phyloP scores from a whole-genome alignment of 192 early-diverging fungal genomes.

The Funneliformis geosporum region DNA sequence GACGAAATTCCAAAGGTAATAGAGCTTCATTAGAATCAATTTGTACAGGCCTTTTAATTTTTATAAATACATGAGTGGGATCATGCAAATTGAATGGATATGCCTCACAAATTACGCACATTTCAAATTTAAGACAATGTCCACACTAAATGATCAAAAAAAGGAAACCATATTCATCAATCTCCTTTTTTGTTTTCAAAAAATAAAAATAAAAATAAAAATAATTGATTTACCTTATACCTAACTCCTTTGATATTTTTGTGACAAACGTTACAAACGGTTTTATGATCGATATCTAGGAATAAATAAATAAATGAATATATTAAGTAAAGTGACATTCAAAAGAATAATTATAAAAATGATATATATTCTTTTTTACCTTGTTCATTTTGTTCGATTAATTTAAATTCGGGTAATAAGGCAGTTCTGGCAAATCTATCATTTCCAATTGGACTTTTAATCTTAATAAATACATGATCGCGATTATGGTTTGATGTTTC shows the following conservation, averaged over 20 bases:
- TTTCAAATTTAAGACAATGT: slow-evolving; percentile 62
- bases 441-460: slow-evolving; percentile 39
- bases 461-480: slow-evolving; percentile 49
- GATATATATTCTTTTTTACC: background rate
- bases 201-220: background rate
- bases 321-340: background rate
- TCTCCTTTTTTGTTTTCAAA: background rate
- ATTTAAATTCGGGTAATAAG: slow-evolving; percentile 2
- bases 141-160: slow-evolving; percentile 40
- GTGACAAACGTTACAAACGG: background rate
- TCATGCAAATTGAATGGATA: slow-evolving; percentile 40
- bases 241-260: background rate
- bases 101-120: slow-evolving; percentile 60
- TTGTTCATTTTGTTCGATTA: slow-evolving; percentile 5
- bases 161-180: too few relatives aligned
- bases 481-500: slow-evolving; percentile 43
- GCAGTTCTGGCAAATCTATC: background rate
- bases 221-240: background rate
- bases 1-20: background rate
- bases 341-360: background rate
- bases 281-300: background rate
- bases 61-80: slow-evolving; percentile 49
- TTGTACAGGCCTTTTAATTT: slow-evolving; percentile 43
- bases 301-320: background rate
- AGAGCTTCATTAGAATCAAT: slow-evolving; percentile 19